Percentiles rank a stretch among this genome's conserved stretches.
phyloP scores from a whole-genome alignment of 208 protist genomes.

The Zelonia costaricensis region DNA sequence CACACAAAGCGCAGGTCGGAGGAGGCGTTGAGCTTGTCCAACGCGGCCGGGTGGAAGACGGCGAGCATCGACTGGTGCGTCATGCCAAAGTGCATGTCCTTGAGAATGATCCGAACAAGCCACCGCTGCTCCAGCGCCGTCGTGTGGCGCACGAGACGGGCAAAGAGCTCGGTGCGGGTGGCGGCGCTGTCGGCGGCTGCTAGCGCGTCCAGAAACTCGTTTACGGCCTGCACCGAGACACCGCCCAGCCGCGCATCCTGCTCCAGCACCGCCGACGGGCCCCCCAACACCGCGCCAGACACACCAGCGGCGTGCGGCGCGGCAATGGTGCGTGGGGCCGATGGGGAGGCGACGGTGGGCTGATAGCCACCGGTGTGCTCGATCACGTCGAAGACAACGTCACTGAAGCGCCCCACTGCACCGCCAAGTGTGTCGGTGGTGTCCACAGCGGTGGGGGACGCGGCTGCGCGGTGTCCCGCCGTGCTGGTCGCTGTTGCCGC shows the following conservation, averaged over 20 bases:
- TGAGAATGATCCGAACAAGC: conserved; percentile 69
- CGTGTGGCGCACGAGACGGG: conserved; percentile 28
- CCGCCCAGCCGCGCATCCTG: background rate
- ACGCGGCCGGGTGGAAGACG: conserved; percentile 54
- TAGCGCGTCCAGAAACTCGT: too few species aligned
- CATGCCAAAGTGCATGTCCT: conserved; percentile 55
- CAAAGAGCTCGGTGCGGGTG: conserved; percentile 30
- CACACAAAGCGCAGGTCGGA: conserved; percentile 51
- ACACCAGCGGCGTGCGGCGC: background rate
- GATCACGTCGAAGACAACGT: conserved; percentile 45
- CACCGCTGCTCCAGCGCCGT: conserved; percentile 64
- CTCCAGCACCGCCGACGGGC: background rate
- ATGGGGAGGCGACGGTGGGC: background rate
- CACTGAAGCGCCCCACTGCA: conserved; percentile 33
- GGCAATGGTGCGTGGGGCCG: background rate
- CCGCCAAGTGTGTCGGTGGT: too few species aligned
- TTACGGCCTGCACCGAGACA: background rate
- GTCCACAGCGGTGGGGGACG: background rate
- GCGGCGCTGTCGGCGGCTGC: background rate
- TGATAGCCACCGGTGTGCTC: conserved; percentile 31
- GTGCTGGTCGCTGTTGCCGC: conserved; percentile 20
- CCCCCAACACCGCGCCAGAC: too few species aligned
- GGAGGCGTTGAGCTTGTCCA: conserved; percentile 46
- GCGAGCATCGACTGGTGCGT: conserved; percentile 41
- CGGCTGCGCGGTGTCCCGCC: too few species aligned